Base-by-base conservation (phyloP, 768 basidiomycete species). In the Boletus reticulatus region DNA sequence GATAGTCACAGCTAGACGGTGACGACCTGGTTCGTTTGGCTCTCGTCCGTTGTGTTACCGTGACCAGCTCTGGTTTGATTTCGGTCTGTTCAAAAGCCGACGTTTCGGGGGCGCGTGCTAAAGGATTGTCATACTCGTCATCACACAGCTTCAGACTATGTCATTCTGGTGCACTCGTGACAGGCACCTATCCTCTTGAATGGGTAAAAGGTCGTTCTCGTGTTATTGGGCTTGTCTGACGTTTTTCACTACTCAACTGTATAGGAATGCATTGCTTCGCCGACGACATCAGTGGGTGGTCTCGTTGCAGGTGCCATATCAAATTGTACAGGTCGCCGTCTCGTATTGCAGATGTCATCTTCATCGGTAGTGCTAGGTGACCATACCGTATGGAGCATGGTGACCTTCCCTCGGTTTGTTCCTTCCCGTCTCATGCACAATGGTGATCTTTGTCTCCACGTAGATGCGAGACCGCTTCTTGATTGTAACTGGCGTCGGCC, bases 121-220 rank as follows among this genome's bases (percentile, higher is more conserved):
- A 67, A 8, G 11, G 2, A 8, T 29, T 43, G 31, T 27, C 13
- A 31, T 9, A 32, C 37, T 45, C 24, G n/a, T n/a, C 55, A 89
- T 27, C 6, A 27, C n/a, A n/a, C n/a, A n/a, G n/a, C n/a, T n/a
- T 27, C 27, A 24, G 88, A 88, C 24, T 92, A 91, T 62, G 84
- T 88, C 37, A 86, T 92, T 89, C 87, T 52, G 89, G 89, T 27
- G 86, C 89, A n/a, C 76, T 92, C 34, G 87, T 90, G 22, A 84
- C 82, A 12, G 89, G 91, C 52, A 8, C 66, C 73, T 13, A 67
- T 66, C 12, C 73, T 90, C 20, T 82, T 84, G 3, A 75, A 83
- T 58, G 75, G 78, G 34, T 84, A 91, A 67, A 88, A 88, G 76
- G 87, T 83, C 27, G 19, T 9, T 29, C 11, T 19, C 24, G 13